These are phyloP conservation scores for Poa annua DNA, from an alignment of 176 grass and related monocot species.

Conservation along the genomic window DNA sequence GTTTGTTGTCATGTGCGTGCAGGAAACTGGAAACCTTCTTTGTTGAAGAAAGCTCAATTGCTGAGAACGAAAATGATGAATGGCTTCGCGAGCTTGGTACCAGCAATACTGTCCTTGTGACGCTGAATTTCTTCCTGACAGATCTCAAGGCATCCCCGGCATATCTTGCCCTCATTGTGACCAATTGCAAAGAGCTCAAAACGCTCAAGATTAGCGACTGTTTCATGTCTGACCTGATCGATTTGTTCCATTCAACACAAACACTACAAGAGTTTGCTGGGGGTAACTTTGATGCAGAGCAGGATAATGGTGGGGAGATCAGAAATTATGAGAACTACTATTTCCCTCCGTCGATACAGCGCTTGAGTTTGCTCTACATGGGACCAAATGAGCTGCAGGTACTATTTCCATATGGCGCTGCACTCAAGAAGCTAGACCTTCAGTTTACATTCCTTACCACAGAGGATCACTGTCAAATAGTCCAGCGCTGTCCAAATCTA, in stretches of 20 bases:
- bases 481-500: conserved; percentile 90
- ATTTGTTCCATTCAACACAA: conserved; percentile 58
- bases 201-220: conserved; percentile 79
- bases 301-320: conserved; percentile 39
- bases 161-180: conserved; percentile 73
- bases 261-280: conserved; percentile 78
- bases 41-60: conserved; percentile 76
- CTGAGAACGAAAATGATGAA: conserved; percentile 61
- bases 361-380: conserved; percentile 73
- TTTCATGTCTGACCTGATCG: conserved; percentile 56
- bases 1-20: conserved; percentile 28
- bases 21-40: conserved; percentile 83
- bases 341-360: conserved; percentile 61
- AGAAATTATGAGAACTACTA: conserved; percentile 63
- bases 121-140: conserved; percentile 84
- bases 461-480: conserved; percentile 89
- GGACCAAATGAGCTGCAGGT: conserved; percentile 72
- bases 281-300: conserved; percentile 68
- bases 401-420: conserved; percentile 74
- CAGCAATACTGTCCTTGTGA: conserved; percentile 62
- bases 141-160: conserved; percentile 59
- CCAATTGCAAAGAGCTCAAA: conserved; percentile 64
- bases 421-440: conserved; percentile 91
- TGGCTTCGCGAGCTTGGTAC: conserved; percentile 80
- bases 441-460: conserved; percentile 81